Evolutionary conservation across 2,329 filamentous ascomycete species (phyloP).

Genomic region (Aureobasidium namibiae): DNA sequence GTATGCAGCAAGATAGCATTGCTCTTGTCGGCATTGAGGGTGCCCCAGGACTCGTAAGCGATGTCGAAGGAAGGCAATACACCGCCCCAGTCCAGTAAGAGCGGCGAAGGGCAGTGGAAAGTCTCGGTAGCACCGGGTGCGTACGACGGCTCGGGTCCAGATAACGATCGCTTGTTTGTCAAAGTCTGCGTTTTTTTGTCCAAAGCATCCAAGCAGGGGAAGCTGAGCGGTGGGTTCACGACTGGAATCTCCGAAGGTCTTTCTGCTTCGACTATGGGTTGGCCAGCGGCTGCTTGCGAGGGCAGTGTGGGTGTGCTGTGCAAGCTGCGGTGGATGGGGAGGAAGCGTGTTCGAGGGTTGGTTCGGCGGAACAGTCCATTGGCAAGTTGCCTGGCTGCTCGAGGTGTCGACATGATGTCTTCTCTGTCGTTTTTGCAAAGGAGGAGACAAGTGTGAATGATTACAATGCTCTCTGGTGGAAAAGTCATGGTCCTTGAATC

Average conservation of each 20-base stretch:
- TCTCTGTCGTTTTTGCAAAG: not conserved
- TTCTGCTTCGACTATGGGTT: conserved; percentile 20
- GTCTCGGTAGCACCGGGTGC: conserved; percentile 76
- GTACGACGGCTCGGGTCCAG: conserved; percentile 88
- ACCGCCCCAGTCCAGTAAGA: conserved; percentile 91
- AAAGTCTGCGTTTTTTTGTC: conserved; percentile 67
- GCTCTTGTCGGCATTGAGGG: conserved; percentile 66
- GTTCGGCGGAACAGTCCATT: conserved; percentile 16
- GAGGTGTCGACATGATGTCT: not conserved
- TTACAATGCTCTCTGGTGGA: not conserved
- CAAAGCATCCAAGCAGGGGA: conserved; percentile 80
- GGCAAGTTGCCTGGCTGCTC: conserved; percentile 10
- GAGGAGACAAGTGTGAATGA: not conserved
- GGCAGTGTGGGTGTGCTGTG: not conserved
- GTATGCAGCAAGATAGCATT: conserved; percentile 93
- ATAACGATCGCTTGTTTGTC: conserved; percentile 53
- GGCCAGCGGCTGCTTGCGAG: conserved; percentile 21
- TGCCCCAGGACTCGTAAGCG: conserved; percentile 90
- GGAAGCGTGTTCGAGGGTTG: conserved; percentile 18
- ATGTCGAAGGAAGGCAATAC: conserved; percentile 81
- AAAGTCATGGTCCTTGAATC: not conserved
- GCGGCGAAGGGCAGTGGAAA: conserved; percentile 64
- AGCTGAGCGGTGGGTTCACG: conserved; percentile 72
- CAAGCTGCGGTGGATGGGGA: conserved; percentile 11
- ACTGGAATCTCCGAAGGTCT: conserved; percentile 37